phyloP scores from a whole-genome alignment of 1,284 basidiomycete species.

The Cerrena zonata region DNA sequence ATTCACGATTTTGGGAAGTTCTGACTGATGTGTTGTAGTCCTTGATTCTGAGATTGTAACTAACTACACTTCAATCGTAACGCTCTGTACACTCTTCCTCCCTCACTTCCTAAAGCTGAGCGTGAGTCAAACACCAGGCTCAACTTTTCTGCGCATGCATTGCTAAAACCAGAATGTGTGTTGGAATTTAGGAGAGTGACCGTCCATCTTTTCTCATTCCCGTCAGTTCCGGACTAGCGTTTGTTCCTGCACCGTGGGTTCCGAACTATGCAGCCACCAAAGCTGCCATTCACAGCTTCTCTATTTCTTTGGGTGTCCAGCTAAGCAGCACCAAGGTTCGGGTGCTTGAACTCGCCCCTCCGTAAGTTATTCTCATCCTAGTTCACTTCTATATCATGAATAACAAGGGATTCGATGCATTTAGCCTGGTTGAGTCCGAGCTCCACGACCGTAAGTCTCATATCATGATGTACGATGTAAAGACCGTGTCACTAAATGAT shows the following conservation, averaged over 20 bases:
- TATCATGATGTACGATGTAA: background rate
- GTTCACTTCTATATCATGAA: conserved; percentile 1
- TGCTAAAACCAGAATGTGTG: background rate
- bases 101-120: conserved; percentile 53
- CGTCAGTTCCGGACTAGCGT: conserved; percentile 48
- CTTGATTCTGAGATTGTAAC: conserved; percentile 45
- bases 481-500: conserved; percentile 2
- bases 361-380: conserved; percentile 45
- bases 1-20: background rate
- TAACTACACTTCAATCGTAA: conserved; percentile 53
- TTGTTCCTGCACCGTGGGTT: conserved; percentile 38
- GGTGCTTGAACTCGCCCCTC: conserved; percentile 57
- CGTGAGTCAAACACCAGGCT: too few species aligned
- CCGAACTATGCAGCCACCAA: conserved; percentile 57
- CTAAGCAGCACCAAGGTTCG: conserved; percentile 46
- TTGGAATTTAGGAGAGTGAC: conserved; percentile 38
- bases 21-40: conserved; percentile 27
- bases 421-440: conserved; percentile 58
- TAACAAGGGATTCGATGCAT: background rate
- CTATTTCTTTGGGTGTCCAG: conserved; percentile 43
- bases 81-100: conserved; percentile 44
- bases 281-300: conserved; percentile 56
- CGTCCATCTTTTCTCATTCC: conserved; percentile 46
- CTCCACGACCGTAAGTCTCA: conserved; percentile 50
- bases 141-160: too few species aligned